A percentile compares a stretch with the other conserved stretches of the same genome.
Evolutionary conservation across 2,329 filamentous ascomycete genomes (phyloP).

Genomic region (Fusarium verrucosum): DNA sequence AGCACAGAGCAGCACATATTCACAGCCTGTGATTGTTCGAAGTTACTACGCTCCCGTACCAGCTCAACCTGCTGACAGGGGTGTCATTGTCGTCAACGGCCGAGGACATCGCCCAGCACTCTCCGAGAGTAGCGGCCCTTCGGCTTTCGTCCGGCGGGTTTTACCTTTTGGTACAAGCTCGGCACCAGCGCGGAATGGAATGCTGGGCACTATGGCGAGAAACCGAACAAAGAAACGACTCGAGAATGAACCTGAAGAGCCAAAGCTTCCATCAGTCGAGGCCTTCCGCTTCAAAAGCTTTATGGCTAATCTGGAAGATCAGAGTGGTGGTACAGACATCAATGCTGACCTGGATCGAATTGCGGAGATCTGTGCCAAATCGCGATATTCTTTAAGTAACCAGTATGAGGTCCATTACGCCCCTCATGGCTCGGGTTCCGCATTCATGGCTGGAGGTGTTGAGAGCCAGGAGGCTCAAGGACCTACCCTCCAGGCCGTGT

Average conservation of each 20-base stretch:
- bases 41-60: constrained; percentile 65
- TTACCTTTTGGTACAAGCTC: constrained; percentile 49
- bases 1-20: constrained; percentile 67
- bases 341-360: constrained; percentile 70
- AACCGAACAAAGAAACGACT: constrained; percentile 52
- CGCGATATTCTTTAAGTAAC: constrained; percentile 71
- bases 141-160: constrained; percentile 44
- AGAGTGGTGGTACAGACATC: constrained; percentile 57
- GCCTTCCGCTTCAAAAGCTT: constrained; percentile 73
- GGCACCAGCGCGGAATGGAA: constrained; percentile 50
- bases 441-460: constrained; percentile 52
- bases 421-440: constrained; percentile 67
- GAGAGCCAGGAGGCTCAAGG: constrained; percentile 52
- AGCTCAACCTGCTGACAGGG: constrained; percentile 47
- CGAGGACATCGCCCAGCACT: constrained; percentile 41
- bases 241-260: constrained; percentile 46
- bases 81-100: constrained; percentile 45
- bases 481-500: constrained; percentile 66
- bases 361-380: constrained; percentile 72
- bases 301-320: constrained; percentile 63
- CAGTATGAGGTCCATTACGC: constrained; percentile 73
- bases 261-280: constrained; percentile 67
- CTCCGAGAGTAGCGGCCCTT: constrained; percentile 45
- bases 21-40: constrained; percentile 71
- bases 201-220: constrained; percentile 56